Conservation (phyloP, 1,284 basidiomycete species). For the Ganoderma sinense region DNA sequence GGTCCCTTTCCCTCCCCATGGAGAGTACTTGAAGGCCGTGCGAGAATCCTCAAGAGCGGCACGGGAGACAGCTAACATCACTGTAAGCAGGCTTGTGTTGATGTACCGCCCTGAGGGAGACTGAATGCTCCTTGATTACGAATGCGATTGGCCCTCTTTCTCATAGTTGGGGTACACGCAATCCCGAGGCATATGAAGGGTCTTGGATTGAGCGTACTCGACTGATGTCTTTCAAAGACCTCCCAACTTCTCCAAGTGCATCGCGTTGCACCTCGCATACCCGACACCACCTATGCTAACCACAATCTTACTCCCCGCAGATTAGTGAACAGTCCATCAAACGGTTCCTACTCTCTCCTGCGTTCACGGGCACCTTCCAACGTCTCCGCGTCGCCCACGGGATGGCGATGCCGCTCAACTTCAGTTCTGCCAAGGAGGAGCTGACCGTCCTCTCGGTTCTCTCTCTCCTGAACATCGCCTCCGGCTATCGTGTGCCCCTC, state of each 20-base stretch:
- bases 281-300: neutral
- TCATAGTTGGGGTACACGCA: neutral
- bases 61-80: slow-evolving; percentile 48
- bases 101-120: neutral
- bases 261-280: neutral
- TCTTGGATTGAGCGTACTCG: neutral
- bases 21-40: slow-evolving; percentile 57
- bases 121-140: neutral
- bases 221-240: too few relatives aligned
- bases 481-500: slow-evolving; percentile 77
- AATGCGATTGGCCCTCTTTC: neutral
- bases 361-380: slow-evolving; percentile 69
- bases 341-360: slow-evolving; percentile 67
- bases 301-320: slow-evolving; percentile 41
- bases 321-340: slow-evolving; percentile 62
- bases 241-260: neutral
- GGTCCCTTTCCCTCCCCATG: slow-evolving; percentile 48
- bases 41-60: slow-evolving; percentile 56
- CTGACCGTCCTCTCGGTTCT: slow-evolving; percentile 78
- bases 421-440: slow-evolving; percentile 72
- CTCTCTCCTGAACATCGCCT: slow-evolving; percentile 82
- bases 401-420: slow-evolving; percentile 78
- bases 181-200: neutral
- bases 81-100: slow-evolving; percentile 34
- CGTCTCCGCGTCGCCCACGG: slow-evolving; percentile 71